These are phyloP conservation scores for Pythium dissimile DNA, from an alignment of 352 stramenopile genomes.

Conservation along the genomic window DNA sequence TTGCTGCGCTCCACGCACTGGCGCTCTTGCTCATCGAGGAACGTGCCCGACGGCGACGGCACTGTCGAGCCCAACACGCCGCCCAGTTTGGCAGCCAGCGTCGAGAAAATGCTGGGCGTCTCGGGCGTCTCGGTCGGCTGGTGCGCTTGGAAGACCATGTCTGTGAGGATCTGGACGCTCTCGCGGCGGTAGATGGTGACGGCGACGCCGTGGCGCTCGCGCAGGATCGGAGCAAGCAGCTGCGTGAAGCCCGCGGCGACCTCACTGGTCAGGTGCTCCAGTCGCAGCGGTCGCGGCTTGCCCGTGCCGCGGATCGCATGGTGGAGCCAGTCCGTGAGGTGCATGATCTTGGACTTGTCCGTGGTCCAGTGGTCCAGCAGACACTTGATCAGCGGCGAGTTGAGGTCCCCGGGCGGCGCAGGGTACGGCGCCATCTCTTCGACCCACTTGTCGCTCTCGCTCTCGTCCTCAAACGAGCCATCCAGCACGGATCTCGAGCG, in stretches of 20 bases:
- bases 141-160: conserved; percentile 30
- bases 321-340: conserved; percentile 32
- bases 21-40: not conserved
- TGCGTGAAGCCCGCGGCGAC: conserved; percentile 34
- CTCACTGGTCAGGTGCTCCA: conserved; percentile 34
- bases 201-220: conserved; percentile 28
- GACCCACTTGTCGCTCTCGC: conserved; percentile 21
- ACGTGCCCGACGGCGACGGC: not conserved
- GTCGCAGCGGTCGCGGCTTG: conserved; percentile 19
- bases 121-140: conserved; percentile 10
- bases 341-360: conserved; percentile 28
- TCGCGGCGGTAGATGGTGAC: conserved; percentile 33
- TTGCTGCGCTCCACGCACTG: conserved; percentile 2
- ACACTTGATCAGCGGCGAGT: conserved; percentile 36
- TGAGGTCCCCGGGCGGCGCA: conserved; percentile 31
- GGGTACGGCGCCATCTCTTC: conserved; percentile 30
- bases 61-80: not conserved
- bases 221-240: conserved; percentile 32
- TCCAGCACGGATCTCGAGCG: not conserved
- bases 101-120: conserved; percentile 13
- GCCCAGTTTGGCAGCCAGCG: conserved; percentile 9
- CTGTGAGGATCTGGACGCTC: conserved; percentile 28
- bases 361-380: conserved; percentile 35
- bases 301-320: conserved; percentile 25
- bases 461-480: not conserved